Evolutionary conservation across 805 yeast species (phyloP).

Genomic region (Candida alai): DNA sequence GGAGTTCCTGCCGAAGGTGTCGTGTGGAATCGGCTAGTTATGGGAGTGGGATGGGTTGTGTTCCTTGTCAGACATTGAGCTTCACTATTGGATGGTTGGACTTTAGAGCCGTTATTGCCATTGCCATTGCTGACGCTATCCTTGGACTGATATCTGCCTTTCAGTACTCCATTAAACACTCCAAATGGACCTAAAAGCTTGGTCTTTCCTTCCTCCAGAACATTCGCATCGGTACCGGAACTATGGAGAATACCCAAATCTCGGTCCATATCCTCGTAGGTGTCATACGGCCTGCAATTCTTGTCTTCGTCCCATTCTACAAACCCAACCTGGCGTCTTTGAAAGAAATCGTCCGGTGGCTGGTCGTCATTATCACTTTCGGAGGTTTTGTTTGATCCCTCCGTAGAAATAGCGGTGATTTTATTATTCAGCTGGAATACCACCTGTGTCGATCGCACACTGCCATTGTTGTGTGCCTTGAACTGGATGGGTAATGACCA

Average conservation of each 20-base stretch:
- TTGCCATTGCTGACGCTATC: too few relatives aligned
- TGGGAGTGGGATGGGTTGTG: too few relatives aligned
- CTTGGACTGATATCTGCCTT: slow-evolving; percentile 4
- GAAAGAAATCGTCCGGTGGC: slow-evolving; percentile 46
- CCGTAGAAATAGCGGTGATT: too few relatives aligned
- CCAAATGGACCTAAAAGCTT: slow-evolving; percentile 77
- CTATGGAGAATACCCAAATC: slow-evolving; percentile 58
- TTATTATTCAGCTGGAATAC: slow-evolving; percentile 21
- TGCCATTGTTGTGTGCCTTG: slow-evolving; percentile 22
- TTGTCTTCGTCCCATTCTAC: slow-evolving; percentile 63
- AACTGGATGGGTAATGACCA: slow-evolving; percentile 61
- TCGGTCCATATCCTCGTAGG: slow-evolving; percentile 81
- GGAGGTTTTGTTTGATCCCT: slow-evolving; percentile 6
- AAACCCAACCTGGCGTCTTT: slow-evolving; percentile 68
- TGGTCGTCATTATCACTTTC: slow-evolving; percentile 4
- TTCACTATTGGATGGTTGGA: too few relatives aligned
- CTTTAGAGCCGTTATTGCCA: too few relatives aligned
- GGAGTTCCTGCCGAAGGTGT: slow-evolving; percentile 1
- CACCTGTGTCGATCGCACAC: slow-evolving; percentile 25
- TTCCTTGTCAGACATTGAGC: too few relatives aligned
- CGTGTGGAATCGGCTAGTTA: neutral
- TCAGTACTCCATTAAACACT: slow-evolving; percentile 44
- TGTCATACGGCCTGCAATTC: slow-evolving; percentile 46
- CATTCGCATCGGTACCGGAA: slow-evolving; percentile 26
- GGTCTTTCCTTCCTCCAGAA: slow-evolving; percentile 42